Conservation (phyloP, 2,329 filamentous ascomycete genomes). For the Venturia effusa region DNA sequence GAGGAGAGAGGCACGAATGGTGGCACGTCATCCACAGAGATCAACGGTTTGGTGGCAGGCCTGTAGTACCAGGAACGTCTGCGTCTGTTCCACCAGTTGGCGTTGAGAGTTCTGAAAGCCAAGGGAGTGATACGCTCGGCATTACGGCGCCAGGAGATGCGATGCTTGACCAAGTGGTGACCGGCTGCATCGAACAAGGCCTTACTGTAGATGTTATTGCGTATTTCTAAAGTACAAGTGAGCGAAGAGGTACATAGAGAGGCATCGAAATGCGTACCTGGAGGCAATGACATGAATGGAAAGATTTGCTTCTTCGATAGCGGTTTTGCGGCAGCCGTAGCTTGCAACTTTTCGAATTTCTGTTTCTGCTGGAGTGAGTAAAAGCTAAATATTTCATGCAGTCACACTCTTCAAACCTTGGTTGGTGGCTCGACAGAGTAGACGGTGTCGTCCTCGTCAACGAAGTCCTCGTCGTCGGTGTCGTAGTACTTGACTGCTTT, state of each 20-base stretch:
- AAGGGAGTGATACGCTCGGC: background rate
- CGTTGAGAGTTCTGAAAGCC: background rate
- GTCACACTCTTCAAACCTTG: background rate
- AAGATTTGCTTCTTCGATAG: background rate
- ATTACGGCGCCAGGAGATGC: background rate
- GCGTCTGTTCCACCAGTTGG: background rate
- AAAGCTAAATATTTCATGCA: too few relatives aligned
- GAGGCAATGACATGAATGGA: constrained; percentile 9
- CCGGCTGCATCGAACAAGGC: constrained; percentile 4
- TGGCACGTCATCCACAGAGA: background rate
- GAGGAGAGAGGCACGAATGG: background rate
- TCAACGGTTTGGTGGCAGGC: background rate
- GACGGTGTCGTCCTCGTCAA: background rate
- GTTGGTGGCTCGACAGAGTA: background rate
- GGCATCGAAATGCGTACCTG: background rate
- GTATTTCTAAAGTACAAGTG: background rate
- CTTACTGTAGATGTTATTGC: constrained; percentile 3
- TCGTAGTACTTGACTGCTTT: constrained; percentile 2
- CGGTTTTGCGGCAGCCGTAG: background rate
- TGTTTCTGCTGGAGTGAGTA: background rate
- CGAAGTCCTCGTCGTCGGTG: background rate
- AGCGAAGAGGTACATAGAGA: background rate
- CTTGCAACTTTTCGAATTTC: background rate
- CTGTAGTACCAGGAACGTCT: background rate
- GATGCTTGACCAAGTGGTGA: background rate